These are phyloP conservation scores for Rubia yunnanensis DNA, from an alignment of 257 asterid species.

Conservation along the genomic window DNA sequence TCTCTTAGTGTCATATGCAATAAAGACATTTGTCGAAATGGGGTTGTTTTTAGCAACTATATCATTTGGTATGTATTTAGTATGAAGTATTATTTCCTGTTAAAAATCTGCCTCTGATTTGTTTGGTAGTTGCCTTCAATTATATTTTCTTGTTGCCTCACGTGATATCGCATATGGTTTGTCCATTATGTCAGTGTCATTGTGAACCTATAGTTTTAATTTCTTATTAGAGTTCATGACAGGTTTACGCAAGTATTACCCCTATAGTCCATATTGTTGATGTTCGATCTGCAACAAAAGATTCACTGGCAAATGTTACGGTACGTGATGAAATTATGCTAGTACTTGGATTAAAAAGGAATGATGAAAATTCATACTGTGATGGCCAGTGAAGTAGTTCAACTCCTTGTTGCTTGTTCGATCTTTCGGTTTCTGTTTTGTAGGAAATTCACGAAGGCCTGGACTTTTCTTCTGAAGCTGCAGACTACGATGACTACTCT, in stretches of 20 bases:
- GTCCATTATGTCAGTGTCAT: neutral
- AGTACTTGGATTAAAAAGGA: conserved; percentile 6
- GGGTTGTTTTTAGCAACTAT: neutral
- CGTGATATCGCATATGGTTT: neutral
- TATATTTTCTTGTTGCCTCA: neutral
- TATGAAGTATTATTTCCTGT: neutral
- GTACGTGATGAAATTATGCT: conserved; percentile 34
- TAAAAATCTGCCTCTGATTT: neutral
- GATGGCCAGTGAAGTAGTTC: neutral
- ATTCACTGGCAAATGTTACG: conserved; percentile 79
- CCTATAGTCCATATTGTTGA: conserved; percentile 86
- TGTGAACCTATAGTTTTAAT: neutral
- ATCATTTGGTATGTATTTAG: neutral
- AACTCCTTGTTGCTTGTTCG: neutral
- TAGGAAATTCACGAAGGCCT: conserved; percentile 97
- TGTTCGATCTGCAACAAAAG: conserved; percentile 64
- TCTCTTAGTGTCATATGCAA: neutral
- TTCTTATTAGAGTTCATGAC: conserved; percentile 18
- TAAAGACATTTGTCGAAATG: neutral
- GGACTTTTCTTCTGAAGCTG: conserved; percentile 48
- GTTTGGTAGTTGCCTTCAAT: neutral
- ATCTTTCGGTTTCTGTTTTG: conserved; percentile 7
- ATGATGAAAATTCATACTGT: neutral
- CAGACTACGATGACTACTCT: conserved; percentile 53
- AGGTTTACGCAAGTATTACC: conserved; percentile 85